These are phyloP conservation scores for Exserohilum turcica DNA, from an alignment of 2,329 filamentous ascomycete species.

Conservation along the genomic window DNA sequence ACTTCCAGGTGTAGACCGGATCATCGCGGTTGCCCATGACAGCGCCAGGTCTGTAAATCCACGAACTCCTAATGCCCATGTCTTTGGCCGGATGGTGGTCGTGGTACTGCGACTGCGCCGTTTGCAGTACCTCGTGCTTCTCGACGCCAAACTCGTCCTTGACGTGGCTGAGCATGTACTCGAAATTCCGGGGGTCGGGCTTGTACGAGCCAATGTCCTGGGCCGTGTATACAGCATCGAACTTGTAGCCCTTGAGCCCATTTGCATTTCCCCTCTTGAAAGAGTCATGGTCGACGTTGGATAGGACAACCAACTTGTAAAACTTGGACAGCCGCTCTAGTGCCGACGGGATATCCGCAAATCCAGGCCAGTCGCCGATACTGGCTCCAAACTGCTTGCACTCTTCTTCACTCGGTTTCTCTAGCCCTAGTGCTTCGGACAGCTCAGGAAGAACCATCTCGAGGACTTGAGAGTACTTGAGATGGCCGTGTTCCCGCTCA, in stretches of 20 bases:
- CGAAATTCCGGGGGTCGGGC: conserved; percentile 67
- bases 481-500: conserved; percentile 60
- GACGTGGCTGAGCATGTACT: conserved; percentile 64
- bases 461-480: conserved; percentile 66
- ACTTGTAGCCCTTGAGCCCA: conserved; percentile 59
- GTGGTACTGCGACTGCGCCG: conserved; percentile 69
- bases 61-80: conserved; percentile 65
- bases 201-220: conserved; percentile 75
- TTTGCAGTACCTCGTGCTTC: conserved; percentile 66
- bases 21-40: conserved; percentile 54
- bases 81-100: conserved; percentile 70
- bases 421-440: conserved; percentile 52
- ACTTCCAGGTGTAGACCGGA: conserved; percentile 57
- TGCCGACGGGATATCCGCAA: conserved; percentile 62
- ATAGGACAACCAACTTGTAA: conserved; percentile 66
- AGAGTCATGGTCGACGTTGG: conserved; percentile 63
- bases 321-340: conserved; percentile 55
- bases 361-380: conserved; percentile 62
- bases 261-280: conserved; percentile 57
- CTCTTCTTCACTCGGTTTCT: conserved; percentile 47
- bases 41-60: conserved; percentile 64
- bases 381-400: conserved; percentile 57
- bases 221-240: conserved; percentile 71
- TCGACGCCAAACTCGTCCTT: conserved; percentile 61
- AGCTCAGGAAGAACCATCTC: conserved; percentile 56